Conservation (phyloP, 192 early-diverging fungal genomes). For the Phycomyces blakesleeanus region DNA sequence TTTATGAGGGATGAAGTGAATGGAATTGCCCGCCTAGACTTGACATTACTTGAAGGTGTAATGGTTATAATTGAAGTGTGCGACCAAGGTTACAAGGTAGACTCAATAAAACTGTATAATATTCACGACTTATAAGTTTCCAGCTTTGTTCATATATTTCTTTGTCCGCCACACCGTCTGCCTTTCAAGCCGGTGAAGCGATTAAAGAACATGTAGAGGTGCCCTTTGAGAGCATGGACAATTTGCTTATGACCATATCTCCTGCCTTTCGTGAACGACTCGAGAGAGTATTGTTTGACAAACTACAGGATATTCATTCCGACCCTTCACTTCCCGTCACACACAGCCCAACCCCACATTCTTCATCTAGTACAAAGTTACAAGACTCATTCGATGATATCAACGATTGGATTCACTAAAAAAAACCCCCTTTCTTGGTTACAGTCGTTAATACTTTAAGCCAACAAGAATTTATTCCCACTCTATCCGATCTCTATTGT, state of each 20-base stretch:
- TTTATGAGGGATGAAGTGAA: slow-evolving; percentile 31
- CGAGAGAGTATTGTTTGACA: slow-evolving; percentile 32
- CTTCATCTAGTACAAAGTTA: too few relatives aligned
- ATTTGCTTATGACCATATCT: slow-evolving; percentile 31
- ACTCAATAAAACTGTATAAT: neutral
- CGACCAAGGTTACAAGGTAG: slow-evolving; percentile 29
- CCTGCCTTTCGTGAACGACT: slow-evolving; percentile 36
- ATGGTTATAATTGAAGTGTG: slow-evolving; percentile 27
- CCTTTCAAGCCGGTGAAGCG: slow-evolving; percentile 2
- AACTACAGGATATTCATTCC: slow-evolving; percentile 24
- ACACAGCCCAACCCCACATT: too few relatives aligned
- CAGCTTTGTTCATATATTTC: slow-evolving; percentile 12
- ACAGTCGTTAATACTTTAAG: too few relatives aligned
- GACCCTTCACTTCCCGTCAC: too few relatives aligned
- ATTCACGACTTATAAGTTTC: neutral
- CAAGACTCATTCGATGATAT: too few relatives aligned
- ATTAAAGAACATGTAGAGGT: slow-evolving; percentile 12
- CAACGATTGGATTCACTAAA: too few relatives aligned
- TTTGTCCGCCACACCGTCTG: neutral
- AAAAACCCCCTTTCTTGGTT: too few relatives aligned
- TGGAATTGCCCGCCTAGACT: slow-evolving; percentile 23
- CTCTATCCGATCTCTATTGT: too few relatives aligned
- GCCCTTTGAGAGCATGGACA: slow-evolving; percentile 44
- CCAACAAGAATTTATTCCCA: too few relatives aligned
- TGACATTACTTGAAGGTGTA: slow-evolving; percentile 31